Evolutionary conservation across 2,329 filamentous ascomycete species (phyloP), one percentile per base, ranked within the genome.

Genomic region (Pseudopyrenochaeta lycopersici): DNA sequence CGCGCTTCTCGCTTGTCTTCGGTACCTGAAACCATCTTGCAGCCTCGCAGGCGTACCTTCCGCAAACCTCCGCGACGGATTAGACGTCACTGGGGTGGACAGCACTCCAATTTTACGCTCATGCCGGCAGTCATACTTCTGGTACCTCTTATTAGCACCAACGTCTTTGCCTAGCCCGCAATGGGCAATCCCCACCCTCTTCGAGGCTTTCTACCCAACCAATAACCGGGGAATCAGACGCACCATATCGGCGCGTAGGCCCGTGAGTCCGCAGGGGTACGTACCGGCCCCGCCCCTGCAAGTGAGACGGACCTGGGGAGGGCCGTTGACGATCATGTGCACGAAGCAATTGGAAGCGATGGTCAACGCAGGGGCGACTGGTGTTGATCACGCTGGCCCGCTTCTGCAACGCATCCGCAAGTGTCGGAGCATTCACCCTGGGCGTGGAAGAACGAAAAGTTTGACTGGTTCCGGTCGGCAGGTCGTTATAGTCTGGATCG

Each of bases 211-310:
- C 18, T 30, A 23, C 11, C 40, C 40, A 42, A 42, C 40, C 40
- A 30, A 4, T 30, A 15, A 15, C 23, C 40, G n/a, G 12, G 20
- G 40, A 17, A 14, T 29, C 14, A 42, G 21, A 31, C 23, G 23
- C 23, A 30, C 23, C 23, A 30, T 17, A n/a, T 11, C 52, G 52
- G 52, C 48, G 48, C 40, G 21, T 18, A 55, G 52, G 52, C 48
- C 52, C 52, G 47, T 39, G 35, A 35, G 48, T 35, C 47, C 52
- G 52, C 52, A 52, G 48, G 47, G 42, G 40, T 42, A 45, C 33
- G 20, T 42, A 17, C 12, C 46, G 30, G 32, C 18, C 41, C 31
- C 31, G 4, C 31, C 43, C 11, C 30, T 29, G 43, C 31, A 35
- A 36, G 31, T 15, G 20, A n/a, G 10, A 36, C 14, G 30, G 41